Base-by-base conservation (phyloP, 163 green algal species). In the Scenedesmus sp. region DNA sequence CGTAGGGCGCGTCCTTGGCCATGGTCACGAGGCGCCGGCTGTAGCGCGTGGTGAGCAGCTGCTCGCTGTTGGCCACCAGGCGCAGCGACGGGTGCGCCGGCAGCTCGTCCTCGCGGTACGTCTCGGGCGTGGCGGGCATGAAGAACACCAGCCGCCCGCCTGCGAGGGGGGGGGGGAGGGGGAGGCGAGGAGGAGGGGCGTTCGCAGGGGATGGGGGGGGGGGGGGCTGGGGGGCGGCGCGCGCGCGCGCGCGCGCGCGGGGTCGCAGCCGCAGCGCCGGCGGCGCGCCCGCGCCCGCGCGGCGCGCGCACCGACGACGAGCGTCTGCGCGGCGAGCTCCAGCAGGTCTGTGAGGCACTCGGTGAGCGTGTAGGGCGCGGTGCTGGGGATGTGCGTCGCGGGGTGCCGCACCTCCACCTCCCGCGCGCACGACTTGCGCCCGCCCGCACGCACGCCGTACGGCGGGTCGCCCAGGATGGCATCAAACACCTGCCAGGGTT, bases 361-460 rank as follows among this genome's bases (percentile, higher is more conserved):
- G 3, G 87, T 87, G 51, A 97, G 60, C 11, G 72, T 83, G 84
- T 98, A 99, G 20, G 91, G 86, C 85, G 6, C 73, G 2, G 75
- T 91, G 33, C 45, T 45, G 50, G 82, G 62, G 31, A 91, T 88
- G 80, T 96, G 85, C 9, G 60, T 92, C 22, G 51, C 20, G 28
- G 60, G 57, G 62, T 81, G 39, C 33, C 20, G n/a, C n/a, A 81
- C 72, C 11, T 28, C 28, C 20, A 48, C 45, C 1, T 29, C 31
- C 54, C 85, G 81, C 29, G 75, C 34, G n/a, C 87, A 78, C 18
- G 78, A 82, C 84, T 98, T 99, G 28, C 88, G 86, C 18, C 91
- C 96, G 2, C 96, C 95, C 14, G 95, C 96, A 17, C 96, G 89
- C 34, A 99, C 94, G 39, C 96, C 96, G 75, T 99, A 99, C 0